phyloP scores from a whole-genome alignment of 192 early-diverging fungal species.

The Backusella luteola region DNA sequence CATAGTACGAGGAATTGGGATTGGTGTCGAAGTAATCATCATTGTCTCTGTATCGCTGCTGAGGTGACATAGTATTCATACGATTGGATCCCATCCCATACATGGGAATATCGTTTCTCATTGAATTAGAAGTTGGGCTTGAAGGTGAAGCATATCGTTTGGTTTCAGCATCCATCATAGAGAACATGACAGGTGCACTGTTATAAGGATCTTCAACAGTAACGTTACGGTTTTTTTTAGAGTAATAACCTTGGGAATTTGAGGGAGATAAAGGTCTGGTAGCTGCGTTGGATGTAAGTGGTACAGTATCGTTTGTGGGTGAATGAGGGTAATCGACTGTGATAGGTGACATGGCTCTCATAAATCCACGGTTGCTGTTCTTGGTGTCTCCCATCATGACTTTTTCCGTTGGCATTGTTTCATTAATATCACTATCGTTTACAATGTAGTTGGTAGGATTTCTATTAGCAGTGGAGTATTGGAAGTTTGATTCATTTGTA shows the following conservation, averaged over 20 bases:
- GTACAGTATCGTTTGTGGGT: slow-evolving; percentile 12
- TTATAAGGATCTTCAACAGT: slow-evolving; percentile 16
- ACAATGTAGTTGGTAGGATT: neutral
- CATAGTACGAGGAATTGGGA: slow-evolving; percentile 9
- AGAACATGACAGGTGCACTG: slow-evolving; percentile 11
- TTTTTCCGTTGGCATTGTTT: neutral
- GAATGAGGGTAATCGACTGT: slow-evolving; percentile 14
- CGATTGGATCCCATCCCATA: neutral
- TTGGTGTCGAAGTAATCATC: slow-evolving; percentile 5
- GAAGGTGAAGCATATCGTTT: neutral
- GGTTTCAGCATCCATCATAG: slow-evolving; percentile 3
- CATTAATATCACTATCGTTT: neutral
- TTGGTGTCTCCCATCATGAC: neutral
- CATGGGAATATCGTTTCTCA: neutral
- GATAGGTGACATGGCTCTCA: slow-evolving; percentile 18
- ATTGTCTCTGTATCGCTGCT: neutral
- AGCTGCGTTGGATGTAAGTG: slow-evolving; percentile 13
- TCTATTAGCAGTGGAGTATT: neutral
- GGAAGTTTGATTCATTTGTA: slow-evolving; percentile 8
- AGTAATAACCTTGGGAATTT: neutral
- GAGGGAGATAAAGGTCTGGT: slow-evolving; percentile 14
- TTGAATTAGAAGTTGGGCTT: neutral
- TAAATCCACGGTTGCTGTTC: slow-evolving; percentile 9
- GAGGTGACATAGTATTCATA: slow-evolving; percentile 7
- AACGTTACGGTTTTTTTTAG: neutral